phyloP scores from a whole-genome alignment of 257 asterid species.

The Craterostigma plantagineum region DNA sequence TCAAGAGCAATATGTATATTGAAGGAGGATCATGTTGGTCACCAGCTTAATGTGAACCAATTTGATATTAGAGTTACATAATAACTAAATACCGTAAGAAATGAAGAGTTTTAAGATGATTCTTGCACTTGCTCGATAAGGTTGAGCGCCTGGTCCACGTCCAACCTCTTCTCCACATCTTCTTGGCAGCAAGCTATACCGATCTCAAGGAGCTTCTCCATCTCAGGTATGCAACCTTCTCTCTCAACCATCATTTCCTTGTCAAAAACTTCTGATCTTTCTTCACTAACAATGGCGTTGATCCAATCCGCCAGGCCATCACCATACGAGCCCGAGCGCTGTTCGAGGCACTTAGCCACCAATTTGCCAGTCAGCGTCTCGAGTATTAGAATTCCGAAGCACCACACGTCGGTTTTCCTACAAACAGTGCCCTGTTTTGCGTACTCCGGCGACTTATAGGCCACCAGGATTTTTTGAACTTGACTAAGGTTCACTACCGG shows the following conservation, averaged over 20 bases:
- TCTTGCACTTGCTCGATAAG: constrained; percentile 37
- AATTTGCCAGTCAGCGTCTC: constrained; percentile 55
- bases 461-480: constrained; percentile 42
- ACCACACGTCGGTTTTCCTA: constrained; percentile 75
- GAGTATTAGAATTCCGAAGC: constrained; percentile 60
- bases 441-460: constrained; percentile 72
- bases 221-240: constrained; percentile 18
- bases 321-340: constrained; percentile 18
- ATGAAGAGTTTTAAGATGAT: background rate
- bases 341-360: constrained; percentile 39
- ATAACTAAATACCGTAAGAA: background rate
- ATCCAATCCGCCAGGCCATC: constrained; percentile 37
- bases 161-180: constrained; percentile 52
- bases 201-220: constrained; percentile 47
- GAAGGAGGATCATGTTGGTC: too few relatives aligned
- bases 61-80: background rate
- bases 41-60: background rate
- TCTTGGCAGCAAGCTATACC: constrained; percentile 63
- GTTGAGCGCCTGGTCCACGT: constrained; percentile 37
- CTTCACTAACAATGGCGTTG: constrained; percentile 16
- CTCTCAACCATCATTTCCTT: constrained; percentile 27
- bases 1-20: too few relatives aligned
- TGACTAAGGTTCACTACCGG: constrained; percentile 61
- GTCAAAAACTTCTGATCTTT: constrained; percentile 21
- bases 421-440: constrained; percentile 19